Conservation (phyloP, 768 basidiomycete species). For the Asterophora lycoperdoides region DNA sequence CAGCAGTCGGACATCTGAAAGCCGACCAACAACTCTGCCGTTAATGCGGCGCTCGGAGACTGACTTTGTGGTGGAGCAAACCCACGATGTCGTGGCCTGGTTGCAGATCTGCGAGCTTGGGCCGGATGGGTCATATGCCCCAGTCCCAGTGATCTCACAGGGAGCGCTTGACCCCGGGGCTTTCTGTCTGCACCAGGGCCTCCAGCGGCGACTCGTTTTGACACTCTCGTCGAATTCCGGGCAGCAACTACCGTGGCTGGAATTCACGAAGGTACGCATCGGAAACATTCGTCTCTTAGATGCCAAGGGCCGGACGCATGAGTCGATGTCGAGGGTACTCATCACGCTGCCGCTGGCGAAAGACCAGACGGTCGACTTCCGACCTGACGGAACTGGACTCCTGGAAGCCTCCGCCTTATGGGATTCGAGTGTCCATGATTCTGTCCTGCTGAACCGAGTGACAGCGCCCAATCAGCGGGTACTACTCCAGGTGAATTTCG, state of each 20-base stretch:
- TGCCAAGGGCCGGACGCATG: constrained; percentile 75
- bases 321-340: constrained; percentile 66
- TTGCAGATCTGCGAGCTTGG: constrained; percentile 84
- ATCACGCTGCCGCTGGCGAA: constrained; percentile 72
- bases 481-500: constrained; percentile 72
- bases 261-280: constrained; percentile 68
- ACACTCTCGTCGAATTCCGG: constrained; percentile 86
- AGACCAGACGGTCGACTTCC: constrained; percentile 71
- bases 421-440: constrained; percentile 93
- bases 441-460: constrained; percentile 78
- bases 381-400: constrained; percentile 75
- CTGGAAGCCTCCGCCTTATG: constrained; percentile 73
- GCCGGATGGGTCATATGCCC: constrained; percentile 77
- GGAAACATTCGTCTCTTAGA: constrained; percentile 86
- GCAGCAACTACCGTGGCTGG: constrained; percentile 82
- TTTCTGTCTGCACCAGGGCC: constrained; percentile 88
- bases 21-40: constrained; percentile 42
- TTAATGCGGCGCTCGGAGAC: constrained; percentile 90
- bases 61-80: constrained; percentile 83
- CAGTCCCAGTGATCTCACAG: constrained; percentile 78
- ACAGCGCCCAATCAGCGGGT: constrained; percentile 76
- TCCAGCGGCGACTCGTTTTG: constrained; percentile 80
- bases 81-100: constrained; percentile 88
- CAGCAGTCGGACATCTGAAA: constrained; percentile 34
- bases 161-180: constrained; percentile 75